A percentile compares a stretch with the other conserved stretches of the same genome.
Evolutionary conservation across 306 rosid genomes (phyloP).

Genomic region (peach (Prunus persica)): DNA sequence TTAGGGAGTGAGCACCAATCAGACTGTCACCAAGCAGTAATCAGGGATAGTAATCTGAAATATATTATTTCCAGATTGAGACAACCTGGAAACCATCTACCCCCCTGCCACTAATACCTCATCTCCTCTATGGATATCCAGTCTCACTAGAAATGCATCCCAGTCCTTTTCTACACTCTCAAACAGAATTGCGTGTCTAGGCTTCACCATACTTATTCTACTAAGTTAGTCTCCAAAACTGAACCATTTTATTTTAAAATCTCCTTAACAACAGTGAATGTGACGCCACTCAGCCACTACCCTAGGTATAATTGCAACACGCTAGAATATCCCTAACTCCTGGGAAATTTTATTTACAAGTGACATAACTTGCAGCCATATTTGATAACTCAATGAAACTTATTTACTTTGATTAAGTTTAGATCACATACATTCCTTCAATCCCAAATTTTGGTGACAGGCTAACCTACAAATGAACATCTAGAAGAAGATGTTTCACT

Average conservation of each 20-base stretch:
- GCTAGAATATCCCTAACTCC: background rate
- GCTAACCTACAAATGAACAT: background rate
- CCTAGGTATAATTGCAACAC: background rate
- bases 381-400: background rate
- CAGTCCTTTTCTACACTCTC: background rate
- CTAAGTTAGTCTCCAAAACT: background rate
- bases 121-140: background rate
- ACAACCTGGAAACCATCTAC: background rate
- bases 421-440: background rate
- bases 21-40: background rate
- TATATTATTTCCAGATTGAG: background rate
- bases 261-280: background rate
- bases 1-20: background rate
- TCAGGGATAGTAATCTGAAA: background rate
- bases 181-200: background rate
- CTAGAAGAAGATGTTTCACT: background rate
- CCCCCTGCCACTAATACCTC: conserved; percentile 3
- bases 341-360: background rate
- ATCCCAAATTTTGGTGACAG: background rate
- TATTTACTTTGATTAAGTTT: background rate
- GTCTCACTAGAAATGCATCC: background rate
- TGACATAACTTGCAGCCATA: background rate
- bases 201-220: background rate
- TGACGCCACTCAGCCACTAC: conserved; percentile 2
- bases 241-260: background rate